Percentiles rank a stretch among this genome's conserved stretches.
phyloP scores from a whole-genome alignment of 1,284 basidiomycete species.

The Gymnopus androsaceus region DNA sequence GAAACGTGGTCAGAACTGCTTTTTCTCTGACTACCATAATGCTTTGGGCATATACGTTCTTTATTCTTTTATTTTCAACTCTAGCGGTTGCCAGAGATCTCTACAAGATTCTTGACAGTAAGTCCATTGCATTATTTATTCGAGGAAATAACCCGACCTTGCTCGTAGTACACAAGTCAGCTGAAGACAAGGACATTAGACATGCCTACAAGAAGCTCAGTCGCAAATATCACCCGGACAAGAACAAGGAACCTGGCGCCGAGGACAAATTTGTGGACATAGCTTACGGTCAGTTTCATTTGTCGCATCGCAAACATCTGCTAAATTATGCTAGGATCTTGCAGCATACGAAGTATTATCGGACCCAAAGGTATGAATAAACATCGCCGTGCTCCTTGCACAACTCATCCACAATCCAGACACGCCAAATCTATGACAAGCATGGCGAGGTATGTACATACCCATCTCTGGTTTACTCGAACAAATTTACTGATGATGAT shows the following conservation, averaged over 20 bases:
- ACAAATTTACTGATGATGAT: not conserved
- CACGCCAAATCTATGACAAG: slow-evolving; percentile 88
- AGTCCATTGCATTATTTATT: slow-evolving; percentile 31
- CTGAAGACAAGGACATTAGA: slow-evolving; percentile 86
- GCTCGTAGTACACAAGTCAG: slow-evolving; percentile 70
- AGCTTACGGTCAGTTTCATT: slow-evolving; percentile 68
- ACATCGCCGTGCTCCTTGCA: not conserved
- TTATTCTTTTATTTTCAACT: slow-evolving; percentile 47
- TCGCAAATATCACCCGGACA: slow-evolving; percentile 91
- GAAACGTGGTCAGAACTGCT: no score
- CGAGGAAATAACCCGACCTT: slow-evolving; percentile 25
- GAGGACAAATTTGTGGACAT: slow-evolving; percentile 88
- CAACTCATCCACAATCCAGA: slow-evolving; percentile 46
- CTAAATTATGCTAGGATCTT: slow-evolving; percentile 10
- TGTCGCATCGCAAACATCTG: not conserved
- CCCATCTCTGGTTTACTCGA: not conserved
- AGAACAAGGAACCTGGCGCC: slow-evolving; percentile 83
- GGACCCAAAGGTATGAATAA: slow-evolving; percentile 62
- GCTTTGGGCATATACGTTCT: slow-evolving; percentile 33
- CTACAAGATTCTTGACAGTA: slow-evolving; percentile 76
- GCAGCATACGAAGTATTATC: slow-evolving; percentile 93
- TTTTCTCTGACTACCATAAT: slow-evolving; percentile 14
- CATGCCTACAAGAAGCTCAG: slow-evolving; percentile 90
- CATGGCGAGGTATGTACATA: slow-evolving; percentile 78
- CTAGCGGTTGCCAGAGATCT: slow-evolving; percentile 65